A percentile compares a stretch with the other conserved stretches of the same genome.
Evolutionary conservation across 2,329 filamentous ascomycete genomes (phyloP).

Genomic region (Penicillium freii): DNA sequence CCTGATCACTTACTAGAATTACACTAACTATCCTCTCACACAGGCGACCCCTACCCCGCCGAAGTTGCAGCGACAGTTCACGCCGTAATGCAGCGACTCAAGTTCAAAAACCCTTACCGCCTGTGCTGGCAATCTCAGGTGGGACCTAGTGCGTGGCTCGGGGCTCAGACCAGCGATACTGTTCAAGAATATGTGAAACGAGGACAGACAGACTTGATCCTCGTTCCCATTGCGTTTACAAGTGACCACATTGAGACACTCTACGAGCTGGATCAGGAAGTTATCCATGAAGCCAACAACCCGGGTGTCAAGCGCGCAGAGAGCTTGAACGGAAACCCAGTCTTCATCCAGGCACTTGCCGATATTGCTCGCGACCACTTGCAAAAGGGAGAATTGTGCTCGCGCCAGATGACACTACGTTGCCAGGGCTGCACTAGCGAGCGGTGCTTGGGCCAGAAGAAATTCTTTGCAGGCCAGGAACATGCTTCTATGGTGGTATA

Average conservation of each 20-base stretch:
- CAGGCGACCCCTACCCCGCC: constrained; percentile 88
- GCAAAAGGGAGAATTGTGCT: constrained; percentile 67
- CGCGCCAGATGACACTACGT: constrained; percentile 80
- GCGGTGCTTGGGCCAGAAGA: constrained; percentile 71
- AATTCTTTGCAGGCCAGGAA: constrained; percentile 58
- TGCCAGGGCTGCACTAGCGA: constrained; percentile 94
- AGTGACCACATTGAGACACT: constrained; percentile 99
- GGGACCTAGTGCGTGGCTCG: constrained; percentile 90
- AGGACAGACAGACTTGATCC: constrained; percentile 83
- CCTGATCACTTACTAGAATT: background rate
- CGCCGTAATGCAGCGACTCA: constrained; percentile 90
- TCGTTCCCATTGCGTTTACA: constrained; percentile 96
- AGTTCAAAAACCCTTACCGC: constrained; percentile 85
- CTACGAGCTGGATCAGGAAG: constrained; percentile 89
- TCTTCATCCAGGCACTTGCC: constrained; percentile 87
- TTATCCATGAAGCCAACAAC: constrained; percentile 79
- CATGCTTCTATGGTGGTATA: constrained; percentile 32
- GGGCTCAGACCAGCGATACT: constrained; percentile 84
- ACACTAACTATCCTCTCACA: constrained; percentile 3
- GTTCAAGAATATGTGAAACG: constrained; percentile 87
- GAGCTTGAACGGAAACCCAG: constrained; percentile 82
- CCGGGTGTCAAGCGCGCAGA: constrained; percentile 85
- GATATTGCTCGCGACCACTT: constrained; percentile 82
- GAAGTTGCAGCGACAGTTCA: constrained; percentile 96
- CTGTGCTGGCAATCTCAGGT: constrained; percentile 98